phyloP scores from a whole-genome alignment of 2,329 filamentous ascomycete species.

The Aspergillus sp. region DNA sequence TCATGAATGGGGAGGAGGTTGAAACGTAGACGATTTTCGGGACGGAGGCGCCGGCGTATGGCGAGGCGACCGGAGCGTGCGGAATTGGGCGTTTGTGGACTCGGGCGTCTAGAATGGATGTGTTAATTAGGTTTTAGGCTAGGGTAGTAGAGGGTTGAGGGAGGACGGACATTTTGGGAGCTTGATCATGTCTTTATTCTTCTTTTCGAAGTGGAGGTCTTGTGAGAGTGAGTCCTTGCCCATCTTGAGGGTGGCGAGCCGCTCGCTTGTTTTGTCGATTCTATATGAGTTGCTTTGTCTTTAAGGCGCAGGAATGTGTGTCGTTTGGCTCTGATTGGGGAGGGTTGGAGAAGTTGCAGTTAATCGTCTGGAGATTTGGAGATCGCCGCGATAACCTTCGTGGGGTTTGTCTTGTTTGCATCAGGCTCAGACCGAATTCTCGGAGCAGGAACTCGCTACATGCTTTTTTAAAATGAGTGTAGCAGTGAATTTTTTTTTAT shows the following conservation, averaged over 20 bases:
- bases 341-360: no score
- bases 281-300: neutral
- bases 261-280: neutral
- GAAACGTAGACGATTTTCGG: constrained; percentile 59
- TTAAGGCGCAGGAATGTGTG: no score
- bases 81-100: constrained; percentile 57
- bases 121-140: constrained; percentile 4
- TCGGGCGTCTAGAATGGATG: constrained; percentile 39
- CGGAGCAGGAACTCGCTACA: no score
- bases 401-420: no score
- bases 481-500: no score
- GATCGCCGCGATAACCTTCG: no score
- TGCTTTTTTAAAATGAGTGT: no score
- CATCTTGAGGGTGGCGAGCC: no score
- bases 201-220: constrained; percentile 37
- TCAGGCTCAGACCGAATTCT: no score
- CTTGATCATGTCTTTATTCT: constrained; percentile 35
- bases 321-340: no score
- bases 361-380: no score
- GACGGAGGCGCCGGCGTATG: constrained; percentile 47
- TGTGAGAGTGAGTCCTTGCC: constrained; percentile 4
- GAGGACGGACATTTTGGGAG: constrained; percentile 33
- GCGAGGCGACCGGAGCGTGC: constrained; percentile 54
- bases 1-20: constrained; percentile 54
- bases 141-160: neutral